Evolutionary conservation across 768 basidiomycete species (phyloP).

Genomic region (Ramaria rubella): DNA sequence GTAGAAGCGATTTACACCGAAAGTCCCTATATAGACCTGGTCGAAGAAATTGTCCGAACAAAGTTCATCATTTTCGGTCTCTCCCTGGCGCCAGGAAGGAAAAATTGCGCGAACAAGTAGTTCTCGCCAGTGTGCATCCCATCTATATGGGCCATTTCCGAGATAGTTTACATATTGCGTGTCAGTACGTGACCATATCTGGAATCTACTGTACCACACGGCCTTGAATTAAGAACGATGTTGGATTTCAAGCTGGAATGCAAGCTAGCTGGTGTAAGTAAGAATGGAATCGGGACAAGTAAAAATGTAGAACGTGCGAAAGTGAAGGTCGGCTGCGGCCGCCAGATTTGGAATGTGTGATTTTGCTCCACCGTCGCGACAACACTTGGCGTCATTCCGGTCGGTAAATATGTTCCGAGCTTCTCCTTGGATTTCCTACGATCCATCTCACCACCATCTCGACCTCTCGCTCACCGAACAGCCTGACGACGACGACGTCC

Average conservation of each 20-base stretch:
- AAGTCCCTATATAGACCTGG: no score
- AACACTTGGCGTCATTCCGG: constrained; percentile 4
- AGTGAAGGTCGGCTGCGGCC: neutral
- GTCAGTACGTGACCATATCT: neutral
- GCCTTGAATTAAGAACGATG: neutral
- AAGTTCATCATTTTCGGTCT: no score
- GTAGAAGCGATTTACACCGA: no score
- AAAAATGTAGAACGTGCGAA: neutral
- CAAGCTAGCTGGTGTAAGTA: neutral
- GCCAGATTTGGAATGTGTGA: neutral
- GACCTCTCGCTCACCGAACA: neutral
- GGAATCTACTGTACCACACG: neutral
- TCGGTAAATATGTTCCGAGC: constrained; percentile 52
- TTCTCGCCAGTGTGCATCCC: neutral
- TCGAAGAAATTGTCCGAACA: no score
- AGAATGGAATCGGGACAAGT: neutral
- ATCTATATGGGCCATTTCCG: neutral
- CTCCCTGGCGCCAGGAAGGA: no score
- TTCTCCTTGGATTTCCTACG: constrained; percentile 57
- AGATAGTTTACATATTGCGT: neutral
- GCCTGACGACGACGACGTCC: neutral
- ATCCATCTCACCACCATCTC: constrained; percentile 26
- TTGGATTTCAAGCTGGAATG: neutral
- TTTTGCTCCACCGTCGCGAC: neutral
- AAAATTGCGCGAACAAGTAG: no score